Evolutionary conservation across 1,139 yeast species (phyloP).

Genomic region (Yamadazyma siamensis): DNA sequence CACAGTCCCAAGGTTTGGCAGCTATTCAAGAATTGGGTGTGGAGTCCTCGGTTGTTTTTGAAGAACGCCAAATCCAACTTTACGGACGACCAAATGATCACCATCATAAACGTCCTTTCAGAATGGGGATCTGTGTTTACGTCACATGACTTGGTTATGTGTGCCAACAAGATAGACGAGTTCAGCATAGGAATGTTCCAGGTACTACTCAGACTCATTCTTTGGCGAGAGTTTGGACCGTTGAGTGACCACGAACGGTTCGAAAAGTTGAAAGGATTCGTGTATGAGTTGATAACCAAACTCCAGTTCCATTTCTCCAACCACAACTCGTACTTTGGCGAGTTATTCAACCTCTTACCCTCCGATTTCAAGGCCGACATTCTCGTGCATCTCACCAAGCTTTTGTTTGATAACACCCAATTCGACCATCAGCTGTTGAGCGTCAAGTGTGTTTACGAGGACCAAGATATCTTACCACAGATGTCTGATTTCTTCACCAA

Average conservation of each 20-base stretch:
- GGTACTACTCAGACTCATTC: slow-evolving; percentile 29
- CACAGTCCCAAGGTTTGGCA: slow-evolving; percentile 1
- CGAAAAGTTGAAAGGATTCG: slow-evolving; percentile 21
- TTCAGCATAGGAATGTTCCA: slow-evolving; percentile 56
- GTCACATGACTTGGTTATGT: slow-evolving; percentile 18
- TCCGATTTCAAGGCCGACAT: slow-evolving; percentile 29
- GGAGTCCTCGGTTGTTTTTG: slow-evolving; percentile 18
- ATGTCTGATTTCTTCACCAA: slow-evolving; percentile 39
- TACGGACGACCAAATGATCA: slow-evolving; percentile 18
- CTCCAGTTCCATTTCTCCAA: slow-evolving; percentile 38
- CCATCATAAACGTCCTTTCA: slow-evolving; percentile 20
- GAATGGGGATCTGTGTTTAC: slow-evolving; percentile 9
- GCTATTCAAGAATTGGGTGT: slow-evolving; percentile 18
- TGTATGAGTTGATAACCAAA: slow-evolving; percentile 40
- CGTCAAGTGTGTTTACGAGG: slow-evolving; percentile 10
- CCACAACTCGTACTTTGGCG: slow-evolving; percentile 40
- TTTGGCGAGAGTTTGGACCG: slow-evolving; percentile 16
- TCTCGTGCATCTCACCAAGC: slow-evolving; percentile 26
- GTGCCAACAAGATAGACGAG: slow-evolving; percentile 33
- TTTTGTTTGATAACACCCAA: slow-evolving; percentile 20
- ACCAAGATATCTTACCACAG: slow-evolving; percentile 23
- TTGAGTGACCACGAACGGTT: slow-evolving; percentile 11
- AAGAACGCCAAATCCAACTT: slow-evolving; percentile 21
- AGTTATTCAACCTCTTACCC: slow-evolving; percentile 30
- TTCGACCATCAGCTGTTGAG: slow-evolving; percentile 8